Conservation (phyloP, 1,139 yeast genomes). For the Kodamaea sp. region DNA sequence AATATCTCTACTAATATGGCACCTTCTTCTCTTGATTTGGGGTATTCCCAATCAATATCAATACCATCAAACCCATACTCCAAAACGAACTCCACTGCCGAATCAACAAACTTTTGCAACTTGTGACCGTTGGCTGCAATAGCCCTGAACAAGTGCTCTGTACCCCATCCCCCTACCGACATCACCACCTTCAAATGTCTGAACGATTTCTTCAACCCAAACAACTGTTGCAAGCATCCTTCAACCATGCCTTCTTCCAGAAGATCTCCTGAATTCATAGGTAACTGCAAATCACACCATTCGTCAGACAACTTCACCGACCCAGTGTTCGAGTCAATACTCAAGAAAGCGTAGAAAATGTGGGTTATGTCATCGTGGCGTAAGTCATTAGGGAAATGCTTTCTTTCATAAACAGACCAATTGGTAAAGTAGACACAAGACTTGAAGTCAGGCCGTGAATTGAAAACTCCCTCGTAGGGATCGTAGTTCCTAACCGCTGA, state of each 20-base stretch:
- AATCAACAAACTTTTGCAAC: slow-evolving; percentile 48
- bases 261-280: slow-evolving; percentile 27
- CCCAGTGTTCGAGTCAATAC: slow-evolving; percentile 57
- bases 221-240: slow-evolving; percentile 62
- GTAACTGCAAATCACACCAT: slow-evolving; percentile 66
- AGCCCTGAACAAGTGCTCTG: slow-evolving; percentile 50
- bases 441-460: slow-evolving; percentile 15
- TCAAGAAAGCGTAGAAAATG: slow-evolving; percentile 75
- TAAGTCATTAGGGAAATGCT: slow-evolving; percentile 67
- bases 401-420: slow-evolving; percentile 75
- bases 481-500: too few relatives aligned
- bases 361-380: slow-evolving; percentile 62
- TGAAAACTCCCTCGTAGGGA: too few relatives aligned
- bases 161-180: slow-evolving; percentile 91
- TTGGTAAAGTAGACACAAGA: slow-evolving; percentile 42
- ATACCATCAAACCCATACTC: slow-evolving; percentile 81
- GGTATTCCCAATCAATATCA: slow-evolving; percentile 96
- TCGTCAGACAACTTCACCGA: slow-evolving; percentile 55
- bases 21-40: slow-evolving; percentile 51
- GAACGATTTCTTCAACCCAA: slow-evolving; percentile 46
- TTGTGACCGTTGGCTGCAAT: slow-evolving; percentile 41
- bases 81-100: slow-evolving; percentile 49
- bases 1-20: slow-evolving; percentile 47
- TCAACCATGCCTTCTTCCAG: slow-evolving; percentile 20
- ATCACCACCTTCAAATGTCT: slow-evolving; percentile 60